Evolutionary conservation across 2,329 filamentous ascomycete genomes (phyloP).

Genomic region (Botrytis galanthina): DNA sequence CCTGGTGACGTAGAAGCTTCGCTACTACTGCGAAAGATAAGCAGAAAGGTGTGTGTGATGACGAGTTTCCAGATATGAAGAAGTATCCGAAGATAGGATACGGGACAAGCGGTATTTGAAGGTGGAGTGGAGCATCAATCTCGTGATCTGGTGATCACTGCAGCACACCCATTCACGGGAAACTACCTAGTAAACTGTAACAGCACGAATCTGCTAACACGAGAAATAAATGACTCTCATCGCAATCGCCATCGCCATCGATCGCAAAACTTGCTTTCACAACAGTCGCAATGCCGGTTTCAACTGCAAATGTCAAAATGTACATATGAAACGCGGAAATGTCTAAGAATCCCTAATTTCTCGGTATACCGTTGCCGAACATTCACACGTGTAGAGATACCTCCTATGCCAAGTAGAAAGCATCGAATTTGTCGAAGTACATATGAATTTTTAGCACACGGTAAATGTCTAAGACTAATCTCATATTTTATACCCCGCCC

Average conservation of each 20-base stretch:
- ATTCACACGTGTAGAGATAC: background rate
- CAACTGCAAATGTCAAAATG: background rate
- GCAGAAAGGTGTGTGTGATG: slow-evolving; percentile 2
- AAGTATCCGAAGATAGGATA: slow-evolving; percentile 9
- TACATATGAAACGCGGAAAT: slow-evolving; percentile 3
- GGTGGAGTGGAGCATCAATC: slow-evolving; percentile 12
- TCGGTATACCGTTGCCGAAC: slow-evolving; percentile 3
- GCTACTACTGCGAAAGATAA: background rate
- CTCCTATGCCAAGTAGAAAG: background rate
- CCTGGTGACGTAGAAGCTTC: background rate
- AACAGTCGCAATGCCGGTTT: background rate
- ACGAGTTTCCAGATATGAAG: background rate
- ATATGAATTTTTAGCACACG: background rate
- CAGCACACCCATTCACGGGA: slow-evolving; percentile 1
- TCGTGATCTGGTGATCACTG: slow-evolving; percentile 17
- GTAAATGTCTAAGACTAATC: background rate
- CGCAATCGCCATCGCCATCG: background rate
- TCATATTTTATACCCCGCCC: background rate
- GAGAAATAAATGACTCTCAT: background rate
- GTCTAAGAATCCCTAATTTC: background rate
- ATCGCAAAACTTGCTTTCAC: slow-evolving; percentile 14
- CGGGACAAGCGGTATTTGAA: background rate
- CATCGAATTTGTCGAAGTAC: background rate
- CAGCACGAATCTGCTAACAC: background rate
- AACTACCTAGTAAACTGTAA: background rate